Percentiles rank a stretch among this genome's conserved stretches.
phyloP scores from a whole-genome alignment of 192 early-diverging fungal genomes.

The Coemansia sp. region DNA sequence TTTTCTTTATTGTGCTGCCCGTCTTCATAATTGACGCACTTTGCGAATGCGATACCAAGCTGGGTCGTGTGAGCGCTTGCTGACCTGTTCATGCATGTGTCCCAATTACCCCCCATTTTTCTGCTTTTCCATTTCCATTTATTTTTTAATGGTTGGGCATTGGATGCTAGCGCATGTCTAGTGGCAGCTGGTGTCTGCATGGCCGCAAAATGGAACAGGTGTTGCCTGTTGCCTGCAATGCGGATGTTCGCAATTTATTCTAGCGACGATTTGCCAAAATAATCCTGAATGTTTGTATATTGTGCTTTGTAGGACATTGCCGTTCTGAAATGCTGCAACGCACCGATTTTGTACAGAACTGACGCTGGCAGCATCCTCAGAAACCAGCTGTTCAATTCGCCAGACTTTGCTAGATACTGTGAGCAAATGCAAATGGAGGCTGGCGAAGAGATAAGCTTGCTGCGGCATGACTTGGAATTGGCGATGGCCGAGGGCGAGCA shows the following conservation, averaged over 20 bases:
- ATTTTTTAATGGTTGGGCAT: not conserved
- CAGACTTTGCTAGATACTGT: conserved; percentile 38
- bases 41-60: not conserved
- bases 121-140: not conserved
- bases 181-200: not conserved
- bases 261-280: not conserved
- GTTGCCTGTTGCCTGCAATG: not conserved
- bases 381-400: conserved; percentile 40
- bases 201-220: not conserved
- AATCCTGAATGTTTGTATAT: not conserved
- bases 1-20: not conserved
- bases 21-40: not conserved
- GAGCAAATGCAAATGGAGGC: conserved; percentile 37
- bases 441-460: conserved; percentile 30
- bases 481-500: conserved; percentile 12
- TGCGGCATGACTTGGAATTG: conserved; percentile 34
- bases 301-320: conserved; percentile 43
- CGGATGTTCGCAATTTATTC: not conserved
- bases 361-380: conserved; percentile 22
- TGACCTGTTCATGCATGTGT: not conserved
- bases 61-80: conserved; percentile 3
- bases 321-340: conserved; percentile 38
- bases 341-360: conserved; percentile 17
- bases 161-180: conserved; percentile 1
- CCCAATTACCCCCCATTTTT: not conserved